A percentile compares a stretch with the other conserved stretches of the same genome.
Evolutionary conservation across 805 yeast species (phyloP).

Genomic region (Candida pseudoglaebosa): DNA sequence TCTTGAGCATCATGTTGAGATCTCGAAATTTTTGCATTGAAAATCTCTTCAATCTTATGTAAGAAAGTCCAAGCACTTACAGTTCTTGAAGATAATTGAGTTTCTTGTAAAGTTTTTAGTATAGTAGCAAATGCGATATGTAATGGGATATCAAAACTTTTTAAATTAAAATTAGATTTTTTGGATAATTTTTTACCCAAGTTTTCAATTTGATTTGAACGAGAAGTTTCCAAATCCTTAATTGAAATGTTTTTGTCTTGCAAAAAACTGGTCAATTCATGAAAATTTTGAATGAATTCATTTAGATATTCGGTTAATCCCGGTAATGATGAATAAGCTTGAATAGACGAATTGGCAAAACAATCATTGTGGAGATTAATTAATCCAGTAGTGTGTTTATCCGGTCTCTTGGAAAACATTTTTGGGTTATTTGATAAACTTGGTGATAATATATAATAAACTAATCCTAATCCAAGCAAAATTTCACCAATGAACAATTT

Average conservation of each 20-base stretch:
- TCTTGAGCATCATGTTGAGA: constrained; percentile 97
- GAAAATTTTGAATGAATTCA: constrained; percentile 28
- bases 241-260: constrained; percentile 16
- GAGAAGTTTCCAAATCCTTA: constrained; percentile 10
- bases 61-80: constrained; percentile 78
- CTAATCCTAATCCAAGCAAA: constrained; percentile 10
- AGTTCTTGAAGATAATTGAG: constrained; percentile 49
- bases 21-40: constrained; percentile 65
- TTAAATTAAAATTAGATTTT: constrained; percentile 17
- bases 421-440: constrained; percentile 7
- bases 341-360: constrained; percentile 86
- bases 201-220: constrained; percentile 5
- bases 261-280: constrained; percentile 18
- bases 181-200: constrained; percentile 6
- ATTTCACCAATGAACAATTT: constrained; percentile 10
- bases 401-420: constrained; percentile 56
- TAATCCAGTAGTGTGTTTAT: constrained; percentile 76
- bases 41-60: constrained; percentile 65
- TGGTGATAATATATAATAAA: constrained; percentile 14
- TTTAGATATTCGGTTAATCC: constrained; percentile 56
- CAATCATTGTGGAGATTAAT: constrained; percentile 84
- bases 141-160: constrained; percentile 41
- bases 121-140: constrained; percentile 56
- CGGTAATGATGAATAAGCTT: constrained; percentile 66
- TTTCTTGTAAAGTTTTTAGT: constrained; percentile 56